These are phyloP conservation scores for Nitzschia sp. DNA, from an alignment of 108 stramenopile species.

Conservation along the genomic window DNA sequence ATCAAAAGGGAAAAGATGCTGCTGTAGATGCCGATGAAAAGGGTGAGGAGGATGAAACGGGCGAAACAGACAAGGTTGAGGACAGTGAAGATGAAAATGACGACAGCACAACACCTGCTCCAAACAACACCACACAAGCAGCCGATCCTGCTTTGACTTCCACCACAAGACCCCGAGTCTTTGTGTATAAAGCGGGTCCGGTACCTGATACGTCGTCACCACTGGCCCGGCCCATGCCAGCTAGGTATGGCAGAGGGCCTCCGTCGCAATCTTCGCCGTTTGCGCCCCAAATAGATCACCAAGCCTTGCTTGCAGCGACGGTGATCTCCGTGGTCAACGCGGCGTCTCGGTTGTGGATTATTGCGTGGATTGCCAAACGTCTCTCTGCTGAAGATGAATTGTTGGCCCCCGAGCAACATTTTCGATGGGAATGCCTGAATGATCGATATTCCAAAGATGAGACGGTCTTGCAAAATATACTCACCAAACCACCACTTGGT, in stretches of 20 bases:
- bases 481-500: constrained; percentile 53
- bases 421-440: constrained; percentile 80
- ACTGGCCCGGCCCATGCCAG: not conserved
- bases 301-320: constrained; percentile 16
- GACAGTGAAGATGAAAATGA: not conserved
- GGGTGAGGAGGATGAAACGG: constrained; percentile 12
- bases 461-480: constrained; percentile 43
- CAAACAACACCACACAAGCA: not conserved
- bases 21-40: constrained; percentile 11
- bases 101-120: not conserved
- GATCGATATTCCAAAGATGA: constrained; percentile 74
- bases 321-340: constrained; percentile 37
- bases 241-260: not conserved
- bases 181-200: no score
- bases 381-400: constrained; percentile 46
- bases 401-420: constrained; percentile 67
- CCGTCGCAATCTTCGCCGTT: not conserved
- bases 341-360: constrained; percentile 41
- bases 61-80: constrained; percentile 5
- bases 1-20: constrained; percentile 36
- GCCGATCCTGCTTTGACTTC: not conserved
- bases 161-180: no score
- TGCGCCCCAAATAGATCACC: not conserved
- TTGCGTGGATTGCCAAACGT: constrained; percentile 43
- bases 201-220: no score